phyloP scores from a whole-genome alignment of 345 rosid genomes.

The Trapa incisa region DNA sequence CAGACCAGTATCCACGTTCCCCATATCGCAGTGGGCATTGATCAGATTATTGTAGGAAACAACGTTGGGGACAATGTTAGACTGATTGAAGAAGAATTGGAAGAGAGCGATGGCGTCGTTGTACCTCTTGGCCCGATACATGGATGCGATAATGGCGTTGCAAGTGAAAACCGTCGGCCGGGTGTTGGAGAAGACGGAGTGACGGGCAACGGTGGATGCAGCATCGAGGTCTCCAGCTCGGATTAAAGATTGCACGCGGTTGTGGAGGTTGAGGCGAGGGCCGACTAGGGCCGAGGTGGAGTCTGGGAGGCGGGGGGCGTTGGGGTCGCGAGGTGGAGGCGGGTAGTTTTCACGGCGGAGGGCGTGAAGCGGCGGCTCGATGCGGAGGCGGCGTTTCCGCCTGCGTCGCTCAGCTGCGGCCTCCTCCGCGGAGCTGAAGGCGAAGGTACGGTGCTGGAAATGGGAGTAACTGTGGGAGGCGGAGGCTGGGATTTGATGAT shows the following conservation, averaged over 20 bases:
- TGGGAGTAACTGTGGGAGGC: constrained; percentile 1
- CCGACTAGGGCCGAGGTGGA: constrained; percentile 68
- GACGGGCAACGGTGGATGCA: constrained; percentile 64
- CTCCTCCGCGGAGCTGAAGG: constrained; percentile 90
- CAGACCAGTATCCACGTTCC: constrained; percentile 63
- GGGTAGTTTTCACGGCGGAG: constrained; percentile 43
- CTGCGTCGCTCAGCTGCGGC: constrained; percentile 91
- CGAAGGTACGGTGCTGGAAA: constrained; percentile 29
- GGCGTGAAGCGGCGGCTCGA: constrained; percentile 90
- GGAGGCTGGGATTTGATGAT: constrained; percentile 4
- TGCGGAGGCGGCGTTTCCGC: constrained; percentile 77
- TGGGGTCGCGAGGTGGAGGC: constrained; percentile 34
- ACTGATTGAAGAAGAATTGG: constrained; percentile 68
- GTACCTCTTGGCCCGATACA: constrained; percentile 77
- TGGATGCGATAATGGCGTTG: constrained; percentile 90
- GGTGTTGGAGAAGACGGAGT: constrained; percentile 46
- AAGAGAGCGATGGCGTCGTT: constrained; percentile 65
- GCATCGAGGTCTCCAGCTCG: constrained; percentile 86
- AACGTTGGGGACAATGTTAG: constrained; percentile 71
- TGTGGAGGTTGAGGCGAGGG: constrained; percentile 71
- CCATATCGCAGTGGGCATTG: constrained; percentile 71
- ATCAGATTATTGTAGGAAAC: constrained; percentile 91
- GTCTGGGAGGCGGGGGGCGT: constrained; percentile 84
- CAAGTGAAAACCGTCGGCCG: constrained; percentile 95
- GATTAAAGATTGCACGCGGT: constrained; percentile 81